Percentiles rank a stretch among this genome's conserved stretches.
Conservation (phyloP, 108 stramenopile genomes). For the Stephanodiscus triporus region DNA sequence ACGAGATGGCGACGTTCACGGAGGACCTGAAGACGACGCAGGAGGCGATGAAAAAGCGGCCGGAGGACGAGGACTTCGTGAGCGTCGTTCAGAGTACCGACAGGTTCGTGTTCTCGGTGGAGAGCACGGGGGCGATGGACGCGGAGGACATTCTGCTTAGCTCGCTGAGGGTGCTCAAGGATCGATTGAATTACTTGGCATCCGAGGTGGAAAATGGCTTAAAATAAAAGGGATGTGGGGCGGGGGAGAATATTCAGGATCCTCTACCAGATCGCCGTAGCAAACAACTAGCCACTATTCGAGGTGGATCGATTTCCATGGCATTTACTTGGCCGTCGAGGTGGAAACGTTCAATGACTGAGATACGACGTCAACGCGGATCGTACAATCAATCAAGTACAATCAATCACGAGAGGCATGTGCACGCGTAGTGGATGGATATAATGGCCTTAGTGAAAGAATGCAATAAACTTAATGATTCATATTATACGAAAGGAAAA, state of each 20-base stretch:
- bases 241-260: no score
- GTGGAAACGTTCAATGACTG: conserved; percentile 86
- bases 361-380: background rate
- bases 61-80: conserved; percentile 89
- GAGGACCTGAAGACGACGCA: conserved; percentile 79
- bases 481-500: background rate
- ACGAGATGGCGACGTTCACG: conserved; percentile 84
- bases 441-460: background rate
- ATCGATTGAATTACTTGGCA: conserved; percentile 77
- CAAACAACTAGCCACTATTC: no score
- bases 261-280: no score
- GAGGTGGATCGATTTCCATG: no score
- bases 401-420: no score
- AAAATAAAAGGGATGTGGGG: no score
- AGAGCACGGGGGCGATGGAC: conserved; percentile 89
- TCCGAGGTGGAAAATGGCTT: conserved; percentile 87
- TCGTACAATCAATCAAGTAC: background rate
- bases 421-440: no score
- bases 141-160: conserved; percentile 84
- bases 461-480: background rate
- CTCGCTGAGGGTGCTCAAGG: conserved; percentile 77
- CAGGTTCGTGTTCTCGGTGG: conserved; percentile 87
- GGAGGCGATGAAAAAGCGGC: conserved; percentile 76
- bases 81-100: conserved; percentile 67
- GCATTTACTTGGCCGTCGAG: conserved; percentile 78